A percentile compares a stretch with the other conserved stretches of the same genome.
These are phyloP conservation scores for Artemisia argyi DNA, from an alignment of 129 eudicot species.

Conservation along the genomic window DNA sequence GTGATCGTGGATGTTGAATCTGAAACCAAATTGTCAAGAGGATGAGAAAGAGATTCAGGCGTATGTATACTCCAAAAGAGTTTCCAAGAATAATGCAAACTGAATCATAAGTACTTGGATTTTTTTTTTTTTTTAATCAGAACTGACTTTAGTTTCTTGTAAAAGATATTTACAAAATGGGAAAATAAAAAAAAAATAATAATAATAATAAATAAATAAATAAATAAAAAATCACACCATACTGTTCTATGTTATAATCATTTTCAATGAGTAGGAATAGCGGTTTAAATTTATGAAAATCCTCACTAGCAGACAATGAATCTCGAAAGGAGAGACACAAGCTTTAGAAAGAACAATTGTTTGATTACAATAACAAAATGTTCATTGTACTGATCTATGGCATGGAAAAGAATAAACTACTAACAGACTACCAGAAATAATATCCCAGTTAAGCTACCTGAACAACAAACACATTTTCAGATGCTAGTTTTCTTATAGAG, in stretches of 20 bases:
- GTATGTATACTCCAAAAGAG: neutral
- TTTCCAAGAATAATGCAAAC: constrained; percentile 10
- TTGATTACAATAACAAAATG: neutral
- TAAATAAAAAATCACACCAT: too few relatives aligned
- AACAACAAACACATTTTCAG: constrained; percentile 89
- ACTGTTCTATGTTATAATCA: too few relatives aligned
- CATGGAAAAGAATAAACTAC: neutral
- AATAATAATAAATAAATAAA: too few relatives aligned
- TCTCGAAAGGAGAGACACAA: neutral
- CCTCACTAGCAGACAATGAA: neutral
- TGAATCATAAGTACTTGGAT: constrained; percentile 10
- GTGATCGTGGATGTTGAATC: constrained; percentile 96
- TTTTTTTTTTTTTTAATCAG: neutral
- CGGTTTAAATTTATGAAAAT: too few relatives aligned
- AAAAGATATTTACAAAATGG: neutral
- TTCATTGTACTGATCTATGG: neutral
- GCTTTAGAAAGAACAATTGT: neutral
- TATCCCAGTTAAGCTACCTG: constrained; percentile 61
- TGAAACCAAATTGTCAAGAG: constrained; percentile 35
- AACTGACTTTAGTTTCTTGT: neutral
- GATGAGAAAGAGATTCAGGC: neutral
- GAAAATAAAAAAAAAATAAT: neutral
- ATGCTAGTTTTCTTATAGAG: constrained; percentile 81
- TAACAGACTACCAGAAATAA: constrained; percentile 15
- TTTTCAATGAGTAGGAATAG: too few relatives aligned